phyloP scores from a whole-genome alignment of 495 filamentous ascomycete genomes.

The Umbilicaria muhlenbergii region DNA sequence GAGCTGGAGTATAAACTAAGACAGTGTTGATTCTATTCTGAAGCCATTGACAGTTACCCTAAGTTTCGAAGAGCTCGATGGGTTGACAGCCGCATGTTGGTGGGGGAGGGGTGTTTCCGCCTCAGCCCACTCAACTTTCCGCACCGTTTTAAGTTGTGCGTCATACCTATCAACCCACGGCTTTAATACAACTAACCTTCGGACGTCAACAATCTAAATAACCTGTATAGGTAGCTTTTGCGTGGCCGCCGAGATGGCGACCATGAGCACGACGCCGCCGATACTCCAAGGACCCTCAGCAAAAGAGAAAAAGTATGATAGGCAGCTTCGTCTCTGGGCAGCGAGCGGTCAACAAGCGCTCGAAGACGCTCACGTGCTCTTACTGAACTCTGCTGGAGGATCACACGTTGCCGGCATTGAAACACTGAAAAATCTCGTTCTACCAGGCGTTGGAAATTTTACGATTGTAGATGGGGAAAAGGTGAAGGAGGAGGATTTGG shows the following conservation, averaged over 20 bases:
- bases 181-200: neutral
- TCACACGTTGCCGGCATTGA: constrained; percentile 76
- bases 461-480: constrained; percentile 71
- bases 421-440: constrained; percentile 87
- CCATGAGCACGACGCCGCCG: constrained; percentile 8
- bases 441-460: constrained; percentile 89
- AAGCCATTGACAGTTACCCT: too few species aligned
- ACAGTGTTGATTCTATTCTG: too few species aligned
- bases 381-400: constrained; percentile 62
- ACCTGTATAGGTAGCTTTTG: too few species aligned
- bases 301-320: constrained; percentile 89
- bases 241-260: constrained; percentile 4
- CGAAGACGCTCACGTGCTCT: constrained; percentile 73
- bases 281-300: constrained; percentile 41
- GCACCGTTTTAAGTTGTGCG: neutral
- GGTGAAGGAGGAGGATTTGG: constrained; percentile 71
- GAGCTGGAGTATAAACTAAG: too few species aligned
- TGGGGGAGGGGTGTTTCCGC: too few species aligned
- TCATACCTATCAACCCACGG: neutral
- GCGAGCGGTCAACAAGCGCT: constrained; percentile 80
- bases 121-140: neutral
- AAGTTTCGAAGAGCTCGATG: too few species aligned
- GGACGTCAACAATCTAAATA: neutral
- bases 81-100: too few species aligned
- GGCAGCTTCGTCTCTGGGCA: constrained; percentile 91